phyloP scores from a whole-genome alignment of 1,284 basidiomycete genomes.

The Porogramme epimiltina region DNA sequence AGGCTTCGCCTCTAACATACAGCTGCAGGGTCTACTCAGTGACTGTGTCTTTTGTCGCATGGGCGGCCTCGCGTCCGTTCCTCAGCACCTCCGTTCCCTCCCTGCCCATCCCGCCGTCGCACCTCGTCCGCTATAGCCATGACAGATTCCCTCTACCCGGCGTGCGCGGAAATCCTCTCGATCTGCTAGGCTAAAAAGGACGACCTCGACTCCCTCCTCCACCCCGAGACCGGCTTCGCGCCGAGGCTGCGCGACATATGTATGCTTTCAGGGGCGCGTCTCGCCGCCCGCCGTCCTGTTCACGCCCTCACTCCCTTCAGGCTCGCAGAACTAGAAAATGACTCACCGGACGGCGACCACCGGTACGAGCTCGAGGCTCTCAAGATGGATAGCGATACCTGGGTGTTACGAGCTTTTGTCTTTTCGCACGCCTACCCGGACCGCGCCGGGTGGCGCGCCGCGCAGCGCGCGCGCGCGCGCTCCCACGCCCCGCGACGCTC shows the following conservation, averaged over 20 bases:
- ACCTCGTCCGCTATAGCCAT: too few relatives aligned
- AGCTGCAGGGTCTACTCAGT: too few relatives aligned
- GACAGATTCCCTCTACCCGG: conserved; percentile 48
- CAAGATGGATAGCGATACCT: conserved; percentile 78
- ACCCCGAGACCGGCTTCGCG: conserved; percentile 70
- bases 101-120: too few relatives aligned
- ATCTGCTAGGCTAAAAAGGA: conserved; percentile 58
- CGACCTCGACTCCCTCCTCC: conserved; percentile 59
- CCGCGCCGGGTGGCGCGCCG: too few relatives aligned
- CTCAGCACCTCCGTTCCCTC: too few relatives aligned
- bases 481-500: too few relatives aligned
- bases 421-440: too few relatives aligned
- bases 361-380: conserved; percentile 65
- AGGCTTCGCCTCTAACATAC: too few relatives aligned
- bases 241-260: conserved; percentile 67
- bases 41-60: too few relatives aligned
- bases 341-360: conserved; percentile 38
- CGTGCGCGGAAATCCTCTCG: conserved; percentile 66
- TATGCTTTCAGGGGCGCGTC: conserved; percentile 24
- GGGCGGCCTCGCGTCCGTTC: too few relatives aligned
- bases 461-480: too few relatives aligned
- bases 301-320: conserved; percentile 36
- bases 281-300: neutral
- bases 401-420: too few relatives aligned
- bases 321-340: conserved; percentile 51